Percentiles rank a stretch among this genome's conserved stretches.
These are phyloP conservation scores for Zygosaccharomyces kombuchaensis DNA, from an alignment of 805 yeast species.

Conservation along the genomic window DNA sequence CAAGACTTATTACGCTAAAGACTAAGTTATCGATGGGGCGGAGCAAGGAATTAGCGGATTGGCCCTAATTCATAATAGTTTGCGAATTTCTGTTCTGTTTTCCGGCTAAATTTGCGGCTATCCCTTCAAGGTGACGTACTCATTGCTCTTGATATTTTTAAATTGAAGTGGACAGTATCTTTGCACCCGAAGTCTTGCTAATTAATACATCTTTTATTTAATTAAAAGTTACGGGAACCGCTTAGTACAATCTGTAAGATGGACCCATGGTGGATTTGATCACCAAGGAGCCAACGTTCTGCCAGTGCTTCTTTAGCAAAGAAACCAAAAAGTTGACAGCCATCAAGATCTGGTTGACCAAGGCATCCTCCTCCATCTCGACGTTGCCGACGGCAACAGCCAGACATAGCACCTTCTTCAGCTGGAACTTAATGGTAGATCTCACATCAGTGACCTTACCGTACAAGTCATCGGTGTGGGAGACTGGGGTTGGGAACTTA, in stretches of 20 bases:
- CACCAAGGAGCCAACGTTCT: constrained; percentile 98
- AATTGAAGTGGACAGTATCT: not conserved
- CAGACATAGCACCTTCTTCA: constrained; percentile 98
- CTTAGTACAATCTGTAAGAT: constrained; percentile 97
- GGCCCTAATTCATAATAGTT: too few species aligned
- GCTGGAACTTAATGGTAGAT: constrained; percentile 99
- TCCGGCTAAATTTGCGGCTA: too few species aligned
- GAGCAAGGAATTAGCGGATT: too few species aligned
- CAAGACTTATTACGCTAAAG: too few species aligned
- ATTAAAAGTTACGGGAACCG: constrained; percentile 13
- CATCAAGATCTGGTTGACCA: constrained; percentile 97
- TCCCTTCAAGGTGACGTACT: not conserved
- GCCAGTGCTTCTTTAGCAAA: constrained; percentile 99
- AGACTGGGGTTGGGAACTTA: constrained; percentile 99
- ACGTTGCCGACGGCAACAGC: constrained; percentile 99
- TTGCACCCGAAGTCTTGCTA: constrained; percentile 2
- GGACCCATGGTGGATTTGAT: constrained; percentile 99
- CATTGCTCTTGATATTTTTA: not conserved
- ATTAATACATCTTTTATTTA: not conserved
- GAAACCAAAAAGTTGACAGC: constrained; percentile 99
- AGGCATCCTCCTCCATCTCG: constrained; percentile 95
- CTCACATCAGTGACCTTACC: constrained; percentile 93
- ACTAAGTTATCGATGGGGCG: too few species aligned
- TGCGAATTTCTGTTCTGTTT: too few species aligned
- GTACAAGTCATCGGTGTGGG: constrained; percentile 98